phyloP scores from a whole-genome alignment of 768 basidiomycete species.

The Suillus alpinus region DNA sequence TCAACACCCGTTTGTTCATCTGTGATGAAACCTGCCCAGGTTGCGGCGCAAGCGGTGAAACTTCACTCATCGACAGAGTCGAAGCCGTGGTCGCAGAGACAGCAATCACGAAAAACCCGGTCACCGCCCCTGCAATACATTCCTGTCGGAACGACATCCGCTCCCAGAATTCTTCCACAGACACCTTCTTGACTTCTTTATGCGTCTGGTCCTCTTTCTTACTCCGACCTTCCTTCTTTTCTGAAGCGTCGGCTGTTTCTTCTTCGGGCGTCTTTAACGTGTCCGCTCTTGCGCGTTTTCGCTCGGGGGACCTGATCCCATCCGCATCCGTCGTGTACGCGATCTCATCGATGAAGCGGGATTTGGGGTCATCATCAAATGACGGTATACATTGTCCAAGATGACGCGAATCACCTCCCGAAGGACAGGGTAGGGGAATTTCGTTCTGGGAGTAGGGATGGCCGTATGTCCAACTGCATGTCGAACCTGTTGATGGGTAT shows the following conservation, averaged over 20 bases:
- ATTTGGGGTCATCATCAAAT: slow-evolving; percentile 97
- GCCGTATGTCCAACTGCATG: slow-evolving; percentile 63
- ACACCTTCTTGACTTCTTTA: slow-evolving; percentile 59
- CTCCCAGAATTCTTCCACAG: slow-evolving; percentile 90
- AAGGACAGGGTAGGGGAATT: slow-evolving; percentile 43
- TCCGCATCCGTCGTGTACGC: slow-evolving; percentile 66
- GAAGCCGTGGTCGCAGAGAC: slow-evolving; percentile 32
- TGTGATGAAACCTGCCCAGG: slow-evolving; percentile 62
- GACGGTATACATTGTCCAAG: slow-evolving; percentile 80
- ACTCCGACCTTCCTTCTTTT: slow-evolving; percentile 22
- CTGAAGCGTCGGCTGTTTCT: slow-evolving; percentile 24
- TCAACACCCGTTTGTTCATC: slow-evolving; percentile 68
- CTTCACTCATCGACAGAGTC: slow-evolving; percentile 18
- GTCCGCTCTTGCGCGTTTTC: slow-evolving; percentile 50
- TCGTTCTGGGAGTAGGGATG: slow-evolving; percentile 64
- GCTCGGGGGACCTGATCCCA: slow-evolving; percentile 55
- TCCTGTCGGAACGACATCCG: slow-evolving; percentile 96
- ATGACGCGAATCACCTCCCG: slow-evolving; percentile 33
- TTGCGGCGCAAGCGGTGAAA: slow-evolving; percentile 48
- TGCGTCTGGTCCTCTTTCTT: slow-evolving; percentile 36
- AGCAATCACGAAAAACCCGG: slow-evolving; percentile 85
- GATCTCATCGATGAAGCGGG: slow-evolving; percentile 90
- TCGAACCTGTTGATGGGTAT: slow-evolving; percentile 18
- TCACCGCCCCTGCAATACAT: slow-evolving; percentile 85
- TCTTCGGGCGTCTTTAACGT: slow-evolving; percentile 13